Percentiles rank a stretch among this genome's conserved stretches.
These are phyloP conservation scores for Annulohypoxylon moriforme DNA, from an alignment of 495 filamentous ascomycete genomes.

Conservation along the genomic window DNA sequence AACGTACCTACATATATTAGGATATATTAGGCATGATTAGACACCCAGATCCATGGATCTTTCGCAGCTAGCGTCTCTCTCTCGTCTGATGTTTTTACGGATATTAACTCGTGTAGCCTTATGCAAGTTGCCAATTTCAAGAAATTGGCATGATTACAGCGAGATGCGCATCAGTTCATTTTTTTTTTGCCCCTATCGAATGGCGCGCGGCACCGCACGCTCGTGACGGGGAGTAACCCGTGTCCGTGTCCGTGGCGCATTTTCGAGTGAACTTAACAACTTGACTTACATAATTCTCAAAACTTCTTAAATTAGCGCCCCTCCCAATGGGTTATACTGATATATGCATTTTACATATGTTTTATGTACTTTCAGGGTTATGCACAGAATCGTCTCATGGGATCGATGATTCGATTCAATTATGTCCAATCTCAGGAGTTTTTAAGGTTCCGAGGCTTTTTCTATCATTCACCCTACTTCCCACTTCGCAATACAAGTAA, in stretches of 20 bases:
- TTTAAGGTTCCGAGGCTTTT: background rate
- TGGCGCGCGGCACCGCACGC: background rate
- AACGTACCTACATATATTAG: background rate
- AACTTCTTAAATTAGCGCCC: background rate
- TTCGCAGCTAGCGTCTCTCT: background rate
- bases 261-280: background rate
- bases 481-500: background rate
- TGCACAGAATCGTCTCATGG: background rate
- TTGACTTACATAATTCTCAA: background rate
- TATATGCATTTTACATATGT: too few relatives aligned
- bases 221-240: background rate
- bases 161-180: background rate
- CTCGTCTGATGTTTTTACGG: slow-evolving; percentile 1
- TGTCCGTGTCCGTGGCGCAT: background rate
- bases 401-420: background rate
- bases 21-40: background rate
- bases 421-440: too few relatives aligned
- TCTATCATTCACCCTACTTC: slow-evolving; percentile 4
- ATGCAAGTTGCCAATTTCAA: background rate
- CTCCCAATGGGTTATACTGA: background rate
- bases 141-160: background rate
- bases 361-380: background rate
- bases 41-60: slow-evolving; percentile 13
- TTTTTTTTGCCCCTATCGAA: background rate
- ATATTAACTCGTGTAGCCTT: background rate